Base-by-base conservation (phyloP, 2,329 filamentous ascomycete species). In the Cercospora sp. region DNA sequence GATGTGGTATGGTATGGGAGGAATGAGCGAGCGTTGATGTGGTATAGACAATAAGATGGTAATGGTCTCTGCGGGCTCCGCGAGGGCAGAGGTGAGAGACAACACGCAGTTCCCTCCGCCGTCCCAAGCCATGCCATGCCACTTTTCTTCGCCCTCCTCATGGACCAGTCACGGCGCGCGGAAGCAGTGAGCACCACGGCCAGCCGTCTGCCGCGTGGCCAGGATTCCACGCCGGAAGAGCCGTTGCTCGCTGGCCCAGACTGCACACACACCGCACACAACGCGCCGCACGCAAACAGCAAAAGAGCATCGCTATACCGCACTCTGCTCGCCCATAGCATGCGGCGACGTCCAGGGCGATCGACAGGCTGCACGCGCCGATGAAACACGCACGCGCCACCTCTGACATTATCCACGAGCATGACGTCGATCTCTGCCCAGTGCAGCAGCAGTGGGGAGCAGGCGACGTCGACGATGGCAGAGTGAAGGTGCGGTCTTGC, bases 131-230 rank as follows among this genome's bases (percentile, higher is more conserved):
- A 40, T 40, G 36, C 36, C 36, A 40, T 40, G 36, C 36, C 36
- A 40, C 36, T 51, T 51, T 51, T 20, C 45, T 23, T 51, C 45
- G 45, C 45, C 18, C 36, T 40, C 36, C 7, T 5, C 36, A 6
- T 2, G 26, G 40, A 23, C 60, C 60, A 51, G 13, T 33, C 60
- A 53, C 60, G 60, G 42, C 36, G 26, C 60, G 42, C 60, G 60
- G 60, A 63, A 63, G 36, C 36, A 51, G 40, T n/a, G 20, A 23
- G 36, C 36, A 20, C 26, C 59, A 13, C 36, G 20, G 18, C 28
- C 36, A 40, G 36, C 33, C 33, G 33, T 36, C 12, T 36, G 33
- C 33, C 33, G 33, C 33, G 33, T 36, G 33, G 33, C 59, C 31
- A 45, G 33, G 59, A 61, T 61, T 36, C 9, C 8, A 26, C 7